Base-by-base conservation (phyloP, 2,329 filamentous ascomycete species). In the Calcarisporium arbuscula region DNA sequence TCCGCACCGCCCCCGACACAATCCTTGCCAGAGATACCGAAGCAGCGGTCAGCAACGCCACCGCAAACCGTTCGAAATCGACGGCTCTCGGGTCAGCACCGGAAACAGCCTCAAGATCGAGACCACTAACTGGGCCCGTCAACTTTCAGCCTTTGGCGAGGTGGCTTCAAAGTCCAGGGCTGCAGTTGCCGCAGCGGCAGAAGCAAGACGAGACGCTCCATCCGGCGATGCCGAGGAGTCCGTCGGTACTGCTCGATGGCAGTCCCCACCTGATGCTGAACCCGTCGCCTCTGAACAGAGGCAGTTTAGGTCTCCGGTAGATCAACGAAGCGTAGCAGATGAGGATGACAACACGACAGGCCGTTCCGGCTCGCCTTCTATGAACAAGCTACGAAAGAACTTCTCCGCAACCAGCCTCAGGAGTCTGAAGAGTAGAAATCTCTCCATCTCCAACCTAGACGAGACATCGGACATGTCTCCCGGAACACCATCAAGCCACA, bases 91-190 rank as follows among this genome's bases (percentile, higher is more conserved):
- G 85, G 83, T 7, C 81, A 86, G 48, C 86, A 85, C 48, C 65
- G 75, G 11, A 89, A 85, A 54, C 84, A 89, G 50, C 67, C n/a
- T 96, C 32, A 94, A 88, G 61, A 95, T 96, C 36, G 86, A 95
- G 57, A 95, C 88, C 0, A 46, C 51, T 1, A 58, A 55, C 47
- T 57, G 6, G 45, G 38, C n/a, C 42, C 48, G 14, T 45, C 48
- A 17, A 27, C 51, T 6, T 4, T 35, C 49, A 7, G 19, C 40
- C 7, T 17, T 38, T n/a, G 28, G 26, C 18, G 30, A 42, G 22
- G 41, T 32, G n/a, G 32, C 30, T 6, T 19, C 27, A 6, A 25
- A 23, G 21, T 28, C 27, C 5, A 31, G 20, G 14, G 21, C 36
- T 12, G 12, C 30, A 25, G 32, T 34, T 26, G 26, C 36, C 7